Conservation (phyloP, 768 basidiomycete genomes). For the Albatrellus ellisii region DNA sequence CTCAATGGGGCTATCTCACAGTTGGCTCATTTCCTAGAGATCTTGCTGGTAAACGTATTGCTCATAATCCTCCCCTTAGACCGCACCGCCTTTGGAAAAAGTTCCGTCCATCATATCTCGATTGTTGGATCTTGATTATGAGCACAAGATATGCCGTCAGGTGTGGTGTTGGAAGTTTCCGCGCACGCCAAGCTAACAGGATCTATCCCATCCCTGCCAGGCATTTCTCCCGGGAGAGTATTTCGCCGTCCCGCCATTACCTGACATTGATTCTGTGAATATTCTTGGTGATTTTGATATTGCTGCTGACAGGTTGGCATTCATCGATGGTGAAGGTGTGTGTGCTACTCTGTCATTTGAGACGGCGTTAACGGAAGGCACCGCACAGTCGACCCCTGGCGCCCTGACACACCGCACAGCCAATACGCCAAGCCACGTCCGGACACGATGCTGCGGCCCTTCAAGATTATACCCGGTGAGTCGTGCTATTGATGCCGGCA, state of each 20-base stretch:
- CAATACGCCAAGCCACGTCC: conserved; percentile 43
- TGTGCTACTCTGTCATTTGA: neutral
- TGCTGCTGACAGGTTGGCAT: conserved; percentile 67
- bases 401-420: conserved; percentile 76
- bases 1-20: conserved; percentile 91
- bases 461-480: conserved; percentile 78
- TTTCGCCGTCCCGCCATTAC: conserved; percentile 56
- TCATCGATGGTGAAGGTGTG: conserved; percentile 77
- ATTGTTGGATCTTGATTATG: conserved; percentile 59
- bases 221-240: conserved; percentile 69
- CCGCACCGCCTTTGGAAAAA: conserved; percentile 56
- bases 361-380: neutral
- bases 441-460: conserved; percentile 65
- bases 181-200: neutral
- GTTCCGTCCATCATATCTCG: conserved; percentile 71
- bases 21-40: conserved; percentile 24
- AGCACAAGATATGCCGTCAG: conserved; percentile 54
- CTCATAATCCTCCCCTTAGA: conserved; percentile 26
- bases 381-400: conserved; percentile 77
- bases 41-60: neutral
- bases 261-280: conserved; percentile 79
- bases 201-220: conserved; percentile 22
- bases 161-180: conserved; percentile 21
- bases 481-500: neutral
- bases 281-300: conserved; percentile 74